These are phyloP conservation scores for Aspergillus nanangensis DNA, from an alignment of 495 filamentous ascomycete species.

Conservation along the genomic window DNA sequence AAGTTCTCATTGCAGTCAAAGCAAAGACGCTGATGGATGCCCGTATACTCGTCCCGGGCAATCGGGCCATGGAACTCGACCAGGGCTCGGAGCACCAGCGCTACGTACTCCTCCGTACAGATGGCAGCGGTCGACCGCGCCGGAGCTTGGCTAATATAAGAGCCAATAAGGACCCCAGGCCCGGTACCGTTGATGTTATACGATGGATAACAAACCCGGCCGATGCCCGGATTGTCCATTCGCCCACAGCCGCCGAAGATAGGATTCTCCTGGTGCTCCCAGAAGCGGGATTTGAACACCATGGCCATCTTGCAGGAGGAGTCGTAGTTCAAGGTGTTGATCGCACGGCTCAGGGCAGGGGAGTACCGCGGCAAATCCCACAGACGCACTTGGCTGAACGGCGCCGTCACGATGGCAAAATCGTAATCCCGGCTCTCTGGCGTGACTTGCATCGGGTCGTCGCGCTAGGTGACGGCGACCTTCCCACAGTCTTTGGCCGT, in stretches of 20 bases:
- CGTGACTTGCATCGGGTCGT: conserved; percentile 31
- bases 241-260: conserved; percentile 60
- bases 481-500: conserved; percentile 37
- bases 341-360: conserved; percentile 52
- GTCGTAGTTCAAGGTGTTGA: conserved; percentile 52
- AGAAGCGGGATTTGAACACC: conserved; percentile 61
- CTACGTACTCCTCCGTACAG: conserved; percentile 49
- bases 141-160: conserved; percentile 44
- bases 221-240: conserved; percentile 55
- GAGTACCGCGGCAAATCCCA: conserved; percentile 50
- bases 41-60: conserved; percentile 53
- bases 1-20: conserved; percentile 54
- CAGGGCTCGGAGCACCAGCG: conserved; percentile 53
- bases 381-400: conserved; percentile 54
- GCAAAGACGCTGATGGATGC: conserved; percentile 50
- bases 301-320: conserved; percentile 62
- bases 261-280: conserved; percentile 58
- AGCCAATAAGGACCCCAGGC: conserved; percentile 58
- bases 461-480: conserved; percentile 44
- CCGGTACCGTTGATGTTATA: conserved; percentile 60
- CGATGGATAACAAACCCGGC: conserved; percentile 57
- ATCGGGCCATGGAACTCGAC: conserved; percentile 56
- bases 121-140: conserved; percentile 43
- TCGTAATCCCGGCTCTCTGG: conserved; percentile 53
- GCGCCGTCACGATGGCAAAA: conserved; percentile 59